Conservation (phyloP, 2,329 filamentous ascomycete species). For the Talaromyces sp. region DNA sequence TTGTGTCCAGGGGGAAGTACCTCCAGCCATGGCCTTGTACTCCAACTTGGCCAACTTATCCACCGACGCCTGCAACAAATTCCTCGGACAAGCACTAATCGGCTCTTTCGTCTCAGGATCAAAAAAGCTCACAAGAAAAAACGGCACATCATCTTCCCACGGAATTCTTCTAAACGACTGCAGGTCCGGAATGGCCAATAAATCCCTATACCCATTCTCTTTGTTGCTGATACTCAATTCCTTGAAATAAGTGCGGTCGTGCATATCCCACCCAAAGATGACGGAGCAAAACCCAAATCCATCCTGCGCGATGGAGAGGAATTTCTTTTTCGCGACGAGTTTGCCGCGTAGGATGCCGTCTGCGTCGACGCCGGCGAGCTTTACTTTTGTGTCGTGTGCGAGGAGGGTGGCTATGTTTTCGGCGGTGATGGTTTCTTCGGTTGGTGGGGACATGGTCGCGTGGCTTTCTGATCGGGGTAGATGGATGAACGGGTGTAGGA, state of each 20-base stretch:
- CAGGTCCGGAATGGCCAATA: conserved; percentile 79
- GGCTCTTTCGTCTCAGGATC: conserved; percentile 74
- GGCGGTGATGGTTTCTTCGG: conserved; percentile 47
- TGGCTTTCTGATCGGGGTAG: neutral
- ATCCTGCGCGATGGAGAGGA: conserved; percentile 73
- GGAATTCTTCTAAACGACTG: conserved; percentile 77
- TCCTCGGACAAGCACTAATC: conserved; percentile 75
- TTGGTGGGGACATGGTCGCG: conserved; percentile 12
- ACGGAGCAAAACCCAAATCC: conserved; percentile 95
- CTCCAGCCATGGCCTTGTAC: conserved; percentile 85
- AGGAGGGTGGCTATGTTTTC: conserved; percentile 67
- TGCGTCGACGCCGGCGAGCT: conserved; percentile 82
- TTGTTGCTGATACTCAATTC: conserved; percentile 87
- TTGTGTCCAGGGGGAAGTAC: conserved; percentile 51
- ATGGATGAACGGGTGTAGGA: neutral
- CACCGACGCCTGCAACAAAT: conserved; percentile 67
- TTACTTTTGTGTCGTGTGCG: conserved; percentile 72
- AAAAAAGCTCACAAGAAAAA: conserved; percentile 79
- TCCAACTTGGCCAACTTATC: conserved; percentile 66
- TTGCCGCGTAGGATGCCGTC: conserved; percentile 87
- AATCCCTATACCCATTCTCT: conserved; percentile 83
- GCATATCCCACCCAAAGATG: conserved; percentile 96
- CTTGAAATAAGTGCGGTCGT: conserved; percentile 82
- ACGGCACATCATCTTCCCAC: conserved; percentile 83
- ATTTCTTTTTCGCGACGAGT: conserved; percentile 89